Percentiles rank a stretch among this genome's conserved stretches.
Conservation (phyloP, 169 alveolate genomes). For the Cryptosporidium meleagridis region DNA sequence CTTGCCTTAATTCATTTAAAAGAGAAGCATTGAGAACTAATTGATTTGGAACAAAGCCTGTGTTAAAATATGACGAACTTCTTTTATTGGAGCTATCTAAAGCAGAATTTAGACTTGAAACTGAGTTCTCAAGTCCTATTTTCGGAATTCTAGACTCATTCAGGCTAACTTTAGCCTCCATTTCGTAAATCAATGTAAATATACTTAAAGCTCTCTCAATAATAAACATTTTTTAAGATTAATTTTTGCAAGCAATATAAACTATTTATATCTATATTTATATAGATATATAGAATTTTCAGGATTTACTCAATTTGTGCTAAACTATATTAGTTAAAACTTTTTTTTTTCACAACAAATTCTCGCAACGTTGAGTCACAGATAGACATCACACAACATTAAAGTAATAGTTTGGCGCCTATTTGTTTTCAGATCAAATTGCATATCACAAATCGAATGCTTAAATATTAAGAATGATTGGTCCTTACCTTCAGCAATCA, state of each 20-base stretch:
- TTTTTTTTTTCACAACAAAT: background rate
- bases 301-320: background rate
- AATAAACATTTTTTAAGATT: constrained; percentile 25
- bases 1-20: constrained; percentile 32
- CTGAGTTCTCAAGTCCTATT: background rate
- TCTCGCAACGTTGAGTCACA: constrained; percentile 14
- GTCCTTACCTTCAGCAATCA: background rate
- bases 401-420: constrained; percentile 51
- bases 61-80: background rate
- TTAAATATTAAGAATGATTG: too few relatives aligned
- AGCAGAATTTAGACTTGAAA: background rate
- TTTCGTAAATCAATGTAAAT: constrained; percentile 31
- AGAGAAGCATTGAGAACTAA: constrained; percentile 36
- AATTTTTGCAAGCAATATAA: background rate
- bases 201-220: constrained; percentile 62
- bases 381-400: constrained; percentile 66
- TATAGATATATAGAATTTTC: background rate
- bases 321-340: too few relatives aligned
- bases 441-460: background rate
- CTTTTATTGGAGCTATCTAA: background rate
- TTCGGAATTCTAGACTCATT: constrained; percentile 11
- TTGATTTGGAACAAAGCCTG: constrained; percentile 51
- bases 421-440: constrained; percentile 21
- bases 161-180: constrained; percentile 8
- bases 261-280: background rate